Percentiles rank a stretch among this genome's conserved stretches.
Conservation (phyloP, 129 eudicot species). For the Helianthus tuberosus region DNA sequence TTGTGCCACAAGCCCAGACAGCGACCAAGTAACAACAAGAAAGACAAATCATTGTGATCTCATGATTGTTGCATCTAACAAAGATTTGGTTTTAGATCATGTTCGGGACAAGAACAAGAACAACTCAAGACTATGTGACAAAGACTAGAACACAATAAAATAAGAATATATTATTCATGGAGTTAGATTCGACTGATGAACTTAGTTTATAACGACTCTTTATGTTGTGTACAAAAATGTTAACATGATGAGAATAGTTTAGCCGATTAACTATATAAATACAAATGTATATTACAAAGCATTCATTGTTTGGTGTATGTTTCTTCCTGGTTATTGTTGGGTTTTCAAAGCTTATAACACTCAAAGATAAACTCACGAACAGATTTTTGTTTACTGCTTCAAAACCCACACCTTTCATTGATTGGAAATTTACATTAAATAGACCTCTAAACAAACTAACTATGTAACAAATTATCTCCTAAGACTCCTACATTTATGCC, state of each 20-base stretch:
- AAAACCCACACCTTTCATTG: too few relatives aligned
- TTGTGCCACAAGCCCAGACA: background rate
- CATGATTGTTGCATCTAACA: constrained; percentile 7
- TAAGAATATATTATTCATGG: background rate
- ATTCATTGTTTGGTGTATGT: background rate
- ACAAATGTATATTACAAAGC: background rate
- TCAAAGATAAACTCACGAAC: too few relatives aligned
- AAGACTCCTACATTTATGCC: too few relatives aligned
- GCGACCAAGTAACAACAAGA: background rate
- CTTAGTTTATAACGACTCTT: too few relatives aligned
- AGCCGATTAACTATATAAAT: background rate
- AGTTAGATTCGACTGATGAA: background rate
- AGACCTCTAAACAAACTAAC: too few relatives aligned
- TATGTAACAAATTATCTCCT: too few relatives aligned
- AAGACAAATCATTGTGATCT: background rate
- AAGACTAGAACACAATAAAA: background rate
- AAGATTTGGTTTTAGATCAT: constrained; percentile 10
- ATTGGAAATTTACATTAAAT: too few relatives aligned
- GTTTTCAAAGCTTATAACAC: too few relatives aligned
- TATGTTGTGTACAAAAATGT: too few relatives aligned
- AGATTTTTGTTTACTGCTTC: too few relatives aligned
- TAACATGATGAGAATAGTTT: background rate
- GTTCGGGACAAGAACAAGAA: constrained; percentile 13
- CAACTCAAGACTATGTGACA: background rate
- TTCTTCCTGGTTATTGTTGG: background rate